Base-by-base conservation (phyloP, 164 flowering plant genomes). In the Cinnamomum chago region DNA sequence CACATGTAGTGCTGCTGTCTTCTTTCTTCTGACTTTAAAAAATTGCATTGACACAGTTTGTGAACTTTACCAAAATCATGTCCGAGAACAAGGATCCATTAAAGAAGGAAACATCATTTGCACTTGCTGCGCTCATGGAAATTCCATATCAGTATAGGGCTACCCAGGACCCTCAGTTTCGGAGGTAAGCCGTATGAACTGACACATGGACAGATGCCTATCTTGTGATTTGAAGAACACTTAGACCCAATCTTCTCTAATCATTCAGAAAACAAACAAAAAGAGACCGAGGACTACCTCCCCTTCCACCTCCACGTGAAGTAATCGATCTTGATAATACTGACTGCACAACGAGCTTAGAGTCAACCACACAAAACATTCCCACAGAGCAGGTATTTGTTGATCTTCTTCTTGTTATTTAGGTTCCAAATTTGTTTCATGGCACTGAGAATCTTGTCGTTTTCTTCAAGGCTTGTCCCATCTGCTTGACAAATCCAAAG, bases 81-180 rank as follows among this genome's bases (percentile, higher is more conserved):
- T 82, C 86, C 70, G 89, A 83, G 82, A 83, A 78, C 73, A 71
- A 79, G 80, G 83, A 83, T 40, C 24, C 77, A 3, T 73, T 86
- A 18, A 84, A 81, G 80, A 90, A 89, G 74, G 91, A 90, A 77
- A 81, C 95, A 3, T 89, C 82, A 35, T 90, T 90, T 83, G 90
- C 95, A 73, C 89, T 89, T 52, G 73, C 90, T 17, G 91, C 95
- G 12, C 76, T 90, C 73, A 90, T 90, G 95, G 95, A 90, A 80
- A 90, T 90, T 68, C 95, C 95, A 50, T 83, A 88, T 66, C 95
- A 90, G 76, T 90, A 90, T 62, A 89, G 88, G 78, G 95, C 95
- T 52, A 86, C 95, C 60, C 24, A 88, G 52, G 93, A 88, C 72
- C 88, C 84, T 67, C 75, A 81, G 25, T 62, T 90, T 73, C 73